Base-by-base conservation (phyloP, 2,329 filamentous ascomycete genomes). In the Penicillium sp. region DNA sequence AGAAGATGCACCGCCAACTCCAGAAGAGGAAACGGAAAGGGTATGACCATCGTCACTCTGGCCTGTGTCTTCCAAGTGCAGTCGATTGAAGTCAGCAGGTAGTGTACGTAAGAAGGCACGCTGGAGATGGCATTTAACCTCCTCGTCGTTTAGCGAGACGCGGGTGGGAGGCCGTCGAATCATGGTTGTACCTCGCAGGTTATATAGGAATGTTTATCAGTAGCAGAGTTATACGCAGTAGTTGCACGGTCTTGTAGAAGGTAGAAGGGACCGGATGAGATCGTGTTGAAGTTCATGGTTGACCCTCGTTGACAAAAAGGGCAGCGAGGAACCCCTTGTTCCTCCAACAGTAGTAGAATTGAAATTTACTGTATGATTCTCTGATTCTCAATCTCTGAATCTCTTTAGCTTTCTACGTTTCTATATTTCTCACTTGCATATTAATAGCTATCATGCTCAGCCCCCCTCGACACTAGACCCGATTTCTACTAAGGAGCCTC, bases 101-200 rank as follows among this genome's bases (percentile, higher is more conserved):
- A 57, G 43, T 10, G 49, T 38, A 34, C 49, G 54, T 20, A 54
- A 52, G 37, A 48, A 45, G 34, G 58, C 52, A 8, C 52, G 47
- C 29, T 62, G 57, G 14, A 70, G 52, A 35, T 64, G 59, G 45
- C 51, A 59, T 24, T 62, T 55, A 18, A 70, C 26, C 47, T 71
- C 68, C 16, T 62, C 52, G 14, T 67, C 59, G 1, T 58, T 58
- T 23, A 70, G 52, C 20, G 46, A 43, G 38, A 71, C 64, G 26
- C 60, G 51, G 6, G 65, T 68, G 28, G 65, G 60, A 13, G 58
- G 60, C 27, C 61, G 57, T 46, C 67, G 61, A 27, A 70, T 61
- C 68, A 71, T 69, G 42, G 14, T 10, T 13, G 26, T 10, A 27
- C 4, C 26, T 9, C 24, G 24, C 26, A 13, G 26, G 9, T 11